phyloP scores from a whole-genome alignment of 208 protist genomes.

The Herpetomonas tarakana region DNA sequence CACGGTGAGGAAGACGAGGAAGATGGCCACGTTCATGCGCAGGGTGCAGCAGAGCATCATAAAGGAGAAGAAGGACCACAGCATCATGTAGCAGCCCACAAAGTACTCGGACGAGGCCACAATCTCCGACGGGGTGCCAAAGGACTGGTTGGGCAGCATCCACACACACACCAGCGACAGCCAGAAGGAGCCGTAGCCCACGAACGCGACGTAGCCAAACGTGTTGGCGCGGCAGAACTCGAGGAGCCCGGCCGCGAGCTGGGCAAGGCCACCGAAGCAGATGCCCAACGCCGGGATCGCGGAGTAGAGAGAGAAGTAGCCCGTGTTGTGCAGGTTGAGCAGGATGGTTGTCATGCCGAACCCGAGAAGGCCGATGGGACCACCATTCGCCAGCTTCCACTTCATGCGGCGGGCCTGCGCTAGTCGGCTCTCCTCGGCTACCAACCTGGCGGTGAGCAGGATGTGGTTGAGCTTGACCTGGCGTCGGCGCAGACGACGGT shows the following conservation, averaged over 20 bases:
- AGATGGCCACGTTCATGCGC: background rate
- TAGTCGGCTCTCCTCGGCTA: background rate
- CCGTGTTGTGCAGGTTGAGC: slow-evolving; percentile 50
- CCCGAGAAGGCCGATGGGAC: slow-evolving; percentile 35
- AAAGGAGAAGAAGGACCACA: background rate
- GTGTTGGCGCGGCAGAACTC: slow-evolving; percentile 45
- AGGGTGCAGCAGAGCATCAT: background rate
- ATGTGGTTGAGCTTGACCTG: background rate
- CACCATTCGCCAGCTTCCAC: slow-evolving; percentile 27
- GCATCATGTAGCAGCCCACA: slow-evolving; percentile 14
- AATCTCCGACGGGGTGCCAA: background rate
- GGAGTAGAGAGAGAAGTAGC: slow-evolving; percentile 24
- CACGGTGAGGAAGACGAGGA: background rate
- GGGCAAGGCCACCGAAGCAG: slow-evolving; percentile 43
- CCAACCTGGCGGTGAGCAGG: background rate
- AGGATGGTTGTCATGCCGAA: slow-evolving; percentile 68
- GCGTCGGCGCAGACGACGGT: background rate
- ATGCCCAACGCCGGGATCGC: slow-evolving; percentile 36
- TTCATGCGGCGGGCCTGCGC: background rate
- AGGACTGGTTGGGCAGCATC: slow-evolving; percentile 28
- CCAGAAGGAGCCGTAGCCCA: slow-evolving; percentile 56
- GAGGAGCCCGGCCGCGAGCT: slow-evolving; percentile 56
- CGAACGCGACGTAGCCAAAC: slow-evolving; percentile 44
- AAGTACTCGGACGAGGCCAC: slow-evolving; percentile 3
- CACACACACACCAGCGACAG: slow-evolving; percentile 34